Percentiles rank a stretch among this genome's conserved stretches.
These are phyloP conservation scores for Rhizopogon roseolus DNA, from an alignment of 768 basidiomycete species.

Conservation along the genomic window DNA sequence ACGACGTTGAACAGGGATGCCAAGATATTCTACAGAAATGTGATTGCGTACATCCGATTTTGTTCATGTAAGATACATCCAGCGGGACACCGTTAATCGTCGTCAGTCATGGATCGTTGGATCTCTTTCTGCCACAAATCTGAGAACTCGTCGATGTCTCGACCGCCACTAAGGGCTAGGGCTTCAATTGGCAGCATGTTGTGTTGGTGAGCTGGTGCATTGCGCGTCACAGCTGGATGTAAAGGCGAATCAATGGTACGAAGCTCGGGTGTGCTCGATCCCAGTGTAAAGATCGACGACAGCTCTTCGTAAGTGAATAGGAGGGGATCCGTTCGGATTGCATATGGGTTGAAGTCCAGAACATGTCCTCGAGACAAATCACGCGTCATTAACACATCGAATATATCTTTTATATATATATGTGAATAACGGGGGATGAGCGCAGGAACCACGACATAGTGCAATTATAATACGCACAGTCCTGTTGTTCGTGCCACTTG, in stretches of 20 bases:
- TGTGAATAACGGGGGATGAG: background rate
- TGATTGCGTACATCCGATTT: too few relatives aligned
- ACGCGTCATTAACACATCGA: constrained; percentile 85
- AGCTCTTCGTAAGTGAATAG: constrained; percentile 84
- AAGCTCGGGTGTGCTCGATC: constrained; percentile 34
- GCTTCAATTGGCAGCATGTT: constrained; percentile 93
- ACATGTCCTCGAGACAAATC: constrained; percentile 74
- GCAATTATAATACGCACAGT: constrained; percentile 44
- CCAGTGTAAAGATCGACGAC: constrained; percentile 27
- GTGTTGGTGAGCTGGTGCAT: constrained; percentile 72
- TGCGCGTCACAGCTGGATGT: constrained; percentile 64
- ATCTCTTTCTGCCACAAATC: constrained; percentile 58
- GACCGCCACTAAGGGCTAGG: constrained; percentile 71
- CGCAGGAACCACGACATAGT: background rate
- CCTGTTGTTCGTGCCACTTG: constrained; percentile 45
- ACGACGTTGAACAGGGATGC: too few relatives aligned
- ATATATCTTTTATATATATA: too few relatives aligned
- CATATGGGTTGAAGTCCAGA: constrained; percentile 89
- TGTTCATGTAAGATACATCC: too few relatives aligned
- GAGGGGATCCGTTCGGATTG: constrained; percentile 80
- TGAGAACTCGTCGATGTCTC: constrained; percentile 69
- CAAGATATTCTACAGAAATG: too few relatives aligned
- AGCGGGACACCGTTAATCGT: background rate
- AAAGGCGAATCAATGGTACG: constrained; percentile 68
- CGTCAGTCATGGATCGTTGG: constrained; percentile 22